Percentiles rank a stretch among this genome's conserved stretches.
Evolutionary conservation across 108 stramenopile genomes (phyloP).

Genomic region (Aurantiochytrium sp.): DNA sequence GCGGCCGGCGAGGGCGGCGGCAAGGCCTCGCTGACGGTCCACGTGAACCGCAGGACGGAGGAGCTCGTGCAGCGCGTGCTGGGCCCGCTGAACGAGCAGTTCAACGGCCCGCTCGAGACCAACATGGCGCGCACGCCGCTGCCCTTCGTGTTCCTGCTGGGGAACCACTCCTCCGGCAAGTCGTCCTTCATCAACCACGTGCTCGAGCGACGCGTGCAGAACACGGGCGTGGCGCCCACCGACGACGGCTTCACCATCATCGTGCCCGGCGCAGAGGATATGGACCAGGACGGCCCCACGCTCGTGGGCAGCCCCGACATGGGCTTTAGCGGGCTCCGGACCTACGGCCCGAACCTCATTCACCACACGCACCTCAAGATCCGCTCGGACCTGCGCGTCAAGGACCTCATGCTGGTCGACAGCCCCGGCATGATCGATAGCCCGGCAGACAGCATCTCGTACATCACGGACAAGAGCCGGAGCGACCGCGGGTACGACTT

Average conservation of each 20-base stretch:
- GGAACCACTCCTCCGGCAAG: slow-evolving; percentile 93
- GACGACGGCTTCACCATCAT: slow-evolving; percentile 98
- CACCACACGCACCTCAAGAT: slow-evolving; percentile 92
- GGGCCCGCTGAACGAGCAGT: slow-evolving; percentile 48
- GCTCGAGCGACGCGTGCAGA: slow-evolving; percentile 79
- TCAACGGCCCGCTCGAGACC: slow-evolving; percentile 56
- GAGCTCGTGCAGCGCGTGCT: slow-evolving; percentile 35
- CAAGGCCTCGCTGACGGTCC: not conserved
- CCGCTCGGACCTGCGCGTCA: slow-evolving; percentile 53
- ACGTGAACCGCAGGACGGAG: slow-evolving; percentile 32
- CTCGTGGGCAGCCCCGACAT: slow-evolving; percentile 92
- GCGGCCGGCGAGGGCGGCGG: no score
- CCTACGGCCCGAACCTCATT: slow-evolving; percentile 89
- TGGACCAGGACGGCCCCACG: slow-evolving; percentile 79
- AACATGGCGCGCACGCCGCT: slow-evolving; percentile 58
- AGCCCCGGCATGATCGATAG: slow-evolving; percentile 96
- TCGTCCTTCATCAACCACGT: slow-evolving; percentile 94
- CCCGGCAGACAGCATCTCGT: slow-evolving; percentile 28
- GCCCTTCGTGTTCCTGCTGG: slow-evolving; percentile 92
- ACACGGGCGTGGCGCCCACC: slow-evolving; percentile 97
- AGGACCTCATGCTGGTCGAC: slow-evolving; percentile 83
- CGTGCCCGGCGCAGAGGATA: slow-evolving; percentile 82
- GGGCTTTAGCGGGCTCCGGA: slow-evolving; percentile 80
- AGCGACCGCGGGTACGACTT: slow-evolving; percentile 98
- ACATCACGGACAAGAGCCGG: not conserved